Evolutionary conservation across 1,284 basidiomycete genomes (phyloP), one percentile per base, ranked within the genome.

Genomic region (Phlebopus sp.): DNA sequence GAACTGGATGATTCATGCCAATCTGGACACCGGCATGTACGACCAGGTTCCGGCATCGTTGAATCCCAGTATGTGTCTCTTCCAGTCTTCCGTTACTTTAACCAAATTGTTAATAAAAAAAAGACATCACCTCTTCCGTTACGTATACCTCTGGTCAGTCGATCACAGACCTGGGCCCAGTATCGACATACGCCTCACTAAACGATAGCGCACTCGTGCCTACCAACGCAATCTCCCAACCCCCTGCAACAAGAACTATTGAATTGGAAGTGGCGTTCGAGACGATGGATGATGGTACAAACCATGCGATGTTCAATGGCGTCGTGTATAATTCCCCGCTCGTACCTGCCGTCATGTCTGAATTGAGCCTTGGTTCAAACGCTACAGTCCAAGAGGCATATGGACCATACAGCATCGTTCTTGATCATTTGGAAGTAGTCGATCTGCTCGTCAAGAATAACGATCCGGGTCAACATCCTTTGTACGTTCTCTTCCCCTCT

Each of bases 1-100:
- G 17, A 97, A 97, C 74, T 98, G 86, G 82, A 82, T 80, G 37
- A 82, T 99, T 53, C 92, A 94, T 62, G 87, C 90, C 19, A 90
- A 92, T 73, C 91, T 97, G 80, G 90, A 93, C 62, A 78, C 75
- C 1, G 72, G 70, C 55, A 94, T 94, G 92, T 96, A 95, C 67
- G 93, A 96, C 65, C 72, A 59, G 0, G 73, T 94, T 14, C 92
- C 93, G 1, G 70, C 75, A 31, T 69, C 71, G 5, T 76, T 97
- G 23, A 76, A 86, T 52, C 77, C 88, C 3, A 96, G 89, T 90
- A 55, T 40, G 83, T 71, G 5, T n/a, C 15, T 36, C 34, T 25
- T 18, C 36, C 18, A 17, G 21, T 18, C 13, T 8, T 44, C 5
- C 2, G 30, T 13, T 41, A 45, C 3, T 19, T 23, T 7, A 15